Evolutionary conservation across 1,139 yeast genomes (phyloP).

Genomic region (Debaryomyces singareniensis): DNA sequence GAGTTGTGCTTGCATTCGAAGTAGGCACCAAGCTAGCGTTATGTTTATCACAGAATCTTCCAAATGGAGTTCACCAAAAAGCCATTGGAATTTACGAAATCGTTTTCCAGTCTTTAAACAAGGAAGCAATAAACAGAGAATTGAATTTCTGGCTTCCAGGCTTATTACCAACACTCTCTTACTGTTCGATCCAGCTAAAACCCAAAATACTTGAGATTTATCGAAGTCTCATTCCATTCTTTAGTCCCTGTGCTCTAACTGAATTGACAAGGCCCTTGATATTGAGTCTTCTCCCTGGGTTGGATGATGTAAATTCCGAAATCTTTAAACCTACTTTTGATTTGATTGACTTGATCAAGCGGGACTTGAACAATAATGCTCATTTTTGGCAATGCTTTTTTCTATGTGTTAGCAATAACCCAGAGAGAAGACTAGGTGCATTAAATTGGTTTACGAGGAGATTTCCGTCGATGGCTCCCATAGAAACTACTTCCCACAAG

Average conservation of each 20-base stretch:
- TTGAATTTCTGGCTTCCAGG: slow-evolving; percentile 84
- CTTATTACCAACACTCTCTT: slow-evolving; percentile 73
- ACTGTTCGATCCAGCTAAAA: slow-evolving; percentile 83
- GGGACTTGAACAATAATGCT: slow-evolving; percentile 53
- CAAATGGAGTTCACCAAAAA: slow-evolving; percentile 94
- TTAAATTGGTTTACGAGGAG: slow-evolving; percentile 65
- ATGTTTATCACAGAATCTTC: slow-evolving; percentile 73
- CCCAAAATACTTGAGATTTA: slow-evolving; percentile 64
- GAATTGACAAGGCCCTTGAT: slow-evolving; percentile 62
- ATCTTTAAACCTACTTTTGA: slow-evolving; percentile 56
- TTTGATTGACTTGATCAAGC: slow-evolving; percentile 57
- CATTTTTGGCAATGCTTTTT: slow-evolving; percentile 86
- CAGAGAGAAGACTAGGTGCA: slow-evolving; percentile 80
- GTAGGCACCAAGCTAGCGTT: slow-evolving; percentile 48
- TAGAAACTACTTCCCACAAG: slow-evolving; percentile 10
- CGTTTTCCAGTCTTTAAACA: slow-evolving; percentile 58
- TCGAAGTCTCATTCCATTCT: slow-evolving; percentile 43
- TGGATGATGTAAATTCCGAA: slow-evolving; percentile 90
- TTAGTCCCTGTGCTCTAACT: slow-evolving; percentile 45
- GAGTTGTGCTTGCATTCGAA: slow-evolving; percentile 34
- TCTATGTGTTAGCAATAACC: slow-evolving; percentile 65
- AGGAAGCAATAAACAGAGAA: slow-evolving; percentile 43
- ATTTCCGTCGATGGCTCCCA: slow-evolving; percentile 47
- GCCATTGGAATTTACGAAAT: slow-evolving; percentile 69
- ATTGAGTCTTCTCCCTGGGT: slow-evolving; percentile 73